Evolutionary conservation across 1,139 yeast species (phyloP).

Genomic region (Suhomyces ambrosiae): DNA sequence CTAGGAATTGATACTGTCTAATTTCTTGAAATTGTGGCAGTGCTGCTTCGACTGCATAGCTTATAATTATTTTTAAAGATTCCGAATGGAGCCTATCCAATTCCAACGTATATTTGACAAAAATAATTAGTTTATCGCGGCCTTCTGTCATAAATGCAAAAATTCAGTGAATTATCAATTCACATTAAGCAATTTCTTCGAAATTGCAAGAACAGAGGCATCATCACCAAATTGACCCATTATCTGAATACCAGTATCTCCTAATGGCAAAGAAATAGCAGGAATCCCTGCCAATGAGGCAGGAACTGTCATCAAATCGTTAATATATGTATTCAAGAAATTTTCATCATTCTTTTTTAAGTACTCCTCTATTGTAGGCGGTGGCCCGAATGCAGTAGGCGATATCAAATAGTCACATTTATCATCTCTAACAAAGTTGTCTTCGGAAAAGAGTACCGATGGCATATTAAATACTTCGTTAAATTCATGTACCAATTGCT

Average conservation of each 20-base stretch:
- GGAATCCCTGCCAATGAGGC: conserved; percentile 93
- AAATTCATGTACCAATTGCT: conserved; percentile 62
- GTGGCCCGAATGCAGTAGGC: conserved; percentile 69
- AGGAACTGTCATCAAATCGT: conserved; percentile 87
- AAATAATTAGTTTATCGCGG: too few species aligned
- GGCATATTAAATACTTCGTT: conserved; percentile 58
- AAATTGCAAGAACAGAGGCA: conserved; percentile 47
- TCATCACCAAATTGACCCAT: conserved; percentile 91
- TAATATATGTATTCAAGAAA: conserved; percentile 66
- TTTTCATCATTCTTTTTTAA: conserved; percentile 33
- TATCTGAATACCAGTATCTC: conserved; percentile 64
- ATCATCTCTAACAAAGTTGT: conserved; percentile 11
- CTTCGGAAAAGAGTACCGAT: conserved; percentile 31
- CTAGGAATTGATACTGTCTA: too few species aligned
- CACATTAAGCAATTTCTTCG: not conserved
- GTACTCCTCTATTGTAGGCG: conserved; percentile 55
- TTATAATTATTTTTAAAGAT: too few species aligned
- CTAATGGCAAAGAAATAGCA: conserved; percentile 70
- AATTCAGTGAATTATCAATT: too few species aligned
- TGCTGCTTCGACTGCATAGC: too few species aligned
- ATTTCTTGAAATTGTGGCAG: too few species aligned
- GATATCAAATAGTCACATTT: conserved; percentile 72
- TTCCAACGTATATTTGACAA: too few species aligned
- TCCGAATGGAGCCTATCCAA: too few species aligned
- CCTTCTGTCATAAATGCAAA: too few species aligned